phyloP scores from a whole-genome alignment of 306 rosid genomes.

The Rosa multiflora region DNA sequence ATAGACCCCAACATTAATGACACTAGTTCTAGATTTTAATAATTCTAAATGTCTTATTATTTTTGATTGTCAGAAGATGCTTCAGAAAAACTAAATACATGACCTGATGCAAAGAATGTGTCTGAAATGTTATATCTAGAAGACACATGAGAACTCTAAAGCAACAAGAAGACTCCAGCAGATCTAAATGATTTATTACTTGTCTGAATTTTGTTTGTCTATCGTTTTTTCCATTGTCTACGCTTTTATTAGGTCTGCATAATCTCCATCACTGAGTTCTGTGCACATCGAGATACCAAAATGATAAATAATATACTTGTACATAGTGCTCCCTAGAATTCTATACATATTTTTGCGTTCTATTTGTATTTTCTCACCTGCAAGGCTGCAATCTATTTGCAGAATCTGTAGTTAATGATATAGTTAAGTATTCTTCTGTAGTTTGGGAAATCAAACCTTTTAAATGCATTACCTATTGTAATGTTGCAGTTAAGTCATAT shows the following conservation, averaged over 20 bases:
- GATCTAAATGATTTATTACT: not conserved
- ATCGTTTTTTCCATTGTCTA: not conserved
- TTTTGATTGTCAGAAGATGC: not conserved
- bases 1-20: not conserved
- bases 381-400: not conserved
- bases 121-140: not conserved
- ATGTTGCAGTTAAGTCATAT: slow-evolving; percentile 62
- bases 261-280: not conserved
- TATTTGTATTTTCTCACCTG: not conserved
- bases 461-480: slow-evolving; percentile 13
- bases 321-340: not conserved
- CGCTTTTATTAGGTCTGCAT: not conserved
- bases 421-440: not conserved
- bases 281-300: not conserved
- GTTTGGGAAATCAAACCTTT: slow-evolving; percentile 12
- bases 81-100: not conserved
- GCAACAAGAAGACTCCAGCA: not conserved
- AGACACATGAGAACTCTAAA: not conserved
- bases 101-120: not conserved
- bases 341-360: not conserved
- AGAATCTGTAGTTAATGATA: not conserved
- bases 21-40: not conserved
- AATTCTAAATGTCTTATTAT: not conserved
- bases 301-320: not conserved
- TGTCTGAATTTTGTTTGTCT: not conserved